A percentile compares a stretch with the other conserved stretches of the same genome.
Evolutionary conservation across 208 protist species (phyloP).

Genomic region (Lotmaria passim): DNA sequence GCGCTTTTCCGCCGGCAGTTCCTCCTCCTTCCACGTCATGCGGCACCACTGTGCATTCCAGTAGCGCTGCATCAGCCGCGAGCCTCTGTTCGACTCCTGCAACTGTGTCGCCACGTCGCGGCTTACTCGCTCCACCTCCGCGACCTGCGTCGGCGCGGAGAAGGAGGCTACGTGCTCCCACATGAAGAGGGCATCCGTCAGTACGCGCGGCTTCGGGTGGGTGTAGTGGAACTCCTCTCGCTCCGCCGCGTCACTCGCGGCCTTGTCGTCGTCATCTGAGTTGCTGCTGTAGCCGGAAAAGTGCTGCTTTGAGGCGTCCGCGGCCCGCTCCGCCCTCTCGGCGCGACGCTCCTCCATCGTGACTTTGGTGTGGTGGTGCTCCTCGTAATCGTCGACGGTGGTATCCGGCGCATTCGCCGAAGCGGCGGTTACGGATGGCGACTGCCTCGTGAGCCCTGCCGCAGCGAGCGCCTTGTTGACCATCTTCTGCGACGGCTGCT

Average conservation of each 20-base stretch:
- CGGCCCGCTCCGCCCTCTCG: background rate
- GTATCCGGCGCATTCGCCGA: background rate
- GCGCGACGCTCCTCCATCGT: background rate
- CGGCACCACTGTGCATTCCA: conserved; percentile 80
- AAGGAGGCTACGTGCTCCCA: conserved; percentile 78
- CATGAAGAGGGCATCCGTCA: conserved; percentile 60
- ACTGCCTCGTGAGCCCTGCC: background rate
- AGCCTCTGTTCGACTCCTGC: conserved; percentile 45
- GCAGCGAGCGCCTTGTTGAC: conserved; percentile 11
- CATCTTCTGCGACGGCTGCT: conserved; percentile 20
- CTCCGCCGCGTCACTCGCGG: background rate
- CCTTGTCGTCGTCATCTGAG: background rate
- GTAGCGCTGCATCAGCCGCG: conserved; percentile 76
- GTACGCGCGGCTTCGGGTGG: conserved; percentile 42
- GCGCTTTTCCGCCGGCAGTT: conserved; percentile 44
- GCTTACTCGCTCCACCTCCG: conserved; percentile 53
- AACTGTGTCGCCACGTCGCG: conserved; percentile 50
- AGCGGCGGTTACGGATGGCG: background rate
- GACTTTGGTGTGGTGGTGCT: background rate
- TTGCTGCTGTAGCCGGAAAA: background rate
- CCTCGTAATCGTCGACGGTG: conserved; percentile 1
- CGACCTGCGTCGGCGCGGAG: conserved; percentile 55
- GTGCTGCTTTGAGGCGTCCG: background rate
- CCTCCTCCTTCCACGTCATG: conserved; percentile 64
- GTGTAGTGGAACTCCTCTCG: conserved; percentile 36